Evolutionary conservation across 164 flowering plant species (phyloP), one percentile per base, ranked within the genome.

Genomic region (Umbilicus rupestris): DNA sequence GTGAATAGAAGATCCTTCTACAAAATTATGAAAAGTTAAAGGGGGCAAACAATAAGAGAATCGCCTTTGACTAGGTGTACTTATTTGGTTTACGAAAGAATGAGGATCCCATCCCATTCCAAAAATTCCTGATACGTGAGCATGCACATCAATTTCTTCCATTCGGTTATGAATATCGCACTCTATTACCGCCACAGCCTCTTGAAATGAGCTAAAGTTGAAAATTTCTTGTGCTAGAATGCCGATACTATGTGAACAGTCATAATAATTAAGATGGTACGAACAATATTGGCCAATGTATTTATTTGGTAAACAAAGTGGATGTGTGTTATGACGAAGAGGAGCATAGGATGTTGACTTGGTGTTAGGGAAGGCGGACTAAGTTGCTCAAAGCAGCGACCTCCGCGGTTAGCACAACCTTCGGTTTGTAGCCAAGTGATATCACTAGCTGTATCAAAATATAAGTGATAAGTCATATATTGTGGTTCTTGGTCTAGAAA

Each of bases 21-120:
- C 64, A 5, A 0, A 12, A 8, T 6, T 7, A 7, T n/a, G 0
- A 30, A 17, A 60, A 8, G 11, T 2, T 2, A 60, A 3, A 35
- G 20, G 64, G 20, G 37, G 64, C 39, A 60, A 35, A 9, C 64
- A 60, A 8, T 60, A 60, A 31, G 64, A 60, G n/a, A n/a, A n/a
- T n/a, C n/a, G 39, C 1, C 64, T 39, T 19, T 30, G 64, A n/a
- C 64, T 60, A 15, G 2, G 1, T 12, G 64, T 16, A 15, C 4
- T 0, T 60, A 30, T 15, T 35, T 60, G 64, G 22, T 60, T 60
- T 7, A 60, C 64, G 2, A 60, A 30, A 15, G 64, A 60, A 16
- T n/a, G 39, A 60, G 64, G 64, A 30, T 39, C 64, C 64, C 39
- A 60, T 4, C 64, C n/a, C 64, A 60, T 15, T 30, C 64, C 64